Conservation (phyloP, 345 rosid genomes). For the Populus pruinosa region DNA sequence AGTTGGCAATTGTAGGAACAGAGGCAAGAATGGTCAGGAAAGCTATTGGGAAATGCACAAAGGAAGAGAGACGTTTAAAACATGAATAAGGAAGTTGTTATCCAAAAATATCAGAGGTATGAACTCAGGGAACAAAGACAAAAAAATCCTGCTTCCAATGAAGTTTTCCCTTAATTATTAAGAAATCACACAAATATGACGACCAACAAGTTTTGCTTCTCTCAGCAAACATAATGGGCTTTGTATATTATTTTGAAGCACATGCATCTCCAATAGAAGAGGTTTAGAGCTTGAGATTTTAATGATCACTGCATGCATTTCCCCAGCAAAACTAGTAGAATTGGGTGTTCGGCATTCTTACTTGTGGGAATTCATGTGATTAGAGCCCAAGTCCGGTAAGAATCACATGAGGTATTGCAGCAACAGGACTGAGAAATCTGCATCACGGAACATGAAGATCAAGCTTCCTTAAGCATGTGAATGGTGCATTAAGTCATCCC, state of each 20-base stretch:
- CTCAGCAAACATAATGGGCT: neutral
- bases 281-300: neutral
- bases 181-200: neutral
- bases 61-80: neutral
- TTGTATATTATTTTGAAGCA: neutral
- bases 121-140: neutral
- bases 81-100: neutral
- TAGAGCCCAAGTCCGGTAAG: constrained; percentile 84
- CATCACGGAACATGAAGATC: constrained; percentile 16
- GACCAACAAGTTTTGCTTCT: neutral
- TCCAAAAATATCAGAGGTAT: neutral
- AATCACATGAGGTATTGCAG: constrained; percentile 76
- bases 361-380: constrained; percentile 70
- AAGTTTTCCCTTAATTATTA: neutral
- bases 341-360: constrained; percentile 21
- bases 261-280: neutral
- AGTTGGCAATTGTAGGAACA: neutral
- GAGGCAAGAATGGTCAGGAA: neutral
- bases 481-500: neutral
- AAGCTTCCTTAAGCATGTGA: neutral
- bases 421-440: constrained; percentile 78
- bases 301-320: neutral
- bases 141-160: neutral
- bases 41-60: neutral
- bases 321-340: neutral